Conservation (phyloP, 352 stramenopile species). For the Phytophthora aleatoria region DNA sequence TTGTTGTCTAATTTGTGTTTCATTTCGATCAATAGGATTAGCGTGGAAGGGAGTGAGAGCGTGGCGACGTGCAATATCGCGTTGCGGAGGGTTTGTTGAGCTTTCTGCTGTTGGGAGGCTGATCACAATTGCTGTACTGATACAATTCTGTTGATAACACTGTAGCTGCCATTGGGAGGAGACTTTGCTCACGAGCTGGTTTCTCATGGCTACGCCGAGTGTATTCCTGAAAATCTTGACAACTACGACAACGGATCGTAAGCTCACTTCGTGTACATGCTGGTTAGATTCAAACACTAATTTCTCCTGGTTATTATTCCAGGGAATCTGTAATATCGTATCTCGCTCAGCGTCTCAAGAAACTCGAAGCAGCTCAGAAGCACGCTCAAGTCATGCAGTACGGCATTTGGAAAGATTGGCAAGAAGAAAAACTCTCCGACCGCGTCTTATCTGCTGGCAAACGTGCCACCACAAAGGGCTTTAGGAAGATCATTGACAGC, state of each 20-base stretch:
- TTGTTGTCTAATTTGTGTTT: background rate
- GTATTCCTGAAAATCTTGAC: conserved; percentile 56
- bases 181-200: conserved; percentile 73
- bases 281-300: background rate
- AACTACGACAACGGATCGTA: conserved; percentile 74
- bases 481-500: conserved; percentile 50
- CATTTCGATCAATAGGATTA: conserved; percentile 19
- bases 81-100: conserved; percentile 44
- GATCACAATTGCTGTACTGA: background rate
- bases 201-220: conserved; percentile 63
- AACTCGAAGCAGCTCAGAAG: conserved; percentile 60
- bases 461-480: conserved; percentile 51
- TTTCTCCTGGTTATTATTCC: background rate
- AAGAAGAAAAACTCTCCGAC: conserved; percentile 66
- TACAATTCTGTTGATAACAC: background rate
- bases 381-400: conserved; percentile 82
- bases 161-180: conserved; percentile 48
- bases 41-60: conserved; percentile 27
- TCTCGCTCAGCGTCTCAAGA: conserved; percentile 49
- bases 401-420: conserved; percentile 80
- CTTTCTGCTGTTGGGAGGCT: background rate
- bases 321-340: conserved; percentile 29
- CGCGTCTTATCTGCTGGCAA: conserved; percentile 71
- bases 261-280: conserved; percentile 7
- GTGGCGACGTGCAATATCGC: conserved; percentile 66